Percentiles rank a stretch among this genome's conserved stretches.
Evolutionary conservation across 495 filamentous ascomycete genomes (phyloP).

Genomic region (Penicillium pancosmium): DNA sequence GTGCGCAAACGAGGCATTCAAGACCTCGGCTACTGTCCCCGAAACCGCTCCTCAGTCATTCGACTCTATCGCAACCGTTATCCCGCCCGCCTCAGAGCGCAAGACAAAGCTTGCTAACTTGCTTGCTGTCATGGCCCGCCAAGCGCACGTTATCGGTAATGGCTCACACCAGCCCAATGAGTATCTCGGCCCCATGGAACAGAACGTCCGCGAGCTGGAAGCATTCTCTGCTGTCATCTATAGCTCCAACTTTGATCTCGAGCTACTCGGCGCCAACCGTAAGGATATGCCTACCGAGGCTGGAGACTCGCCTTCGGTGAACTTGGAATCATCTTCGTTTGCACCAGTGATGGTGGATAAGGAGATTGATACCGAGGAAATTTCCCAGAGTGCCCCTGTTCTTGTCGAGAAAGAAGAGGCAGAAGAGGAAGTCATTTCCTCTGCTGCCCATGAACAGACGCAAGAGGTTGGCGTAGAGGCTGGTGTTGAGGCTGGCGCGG

Average conservation of each 20-base stretch:
- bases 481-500: constrained; percentile 9
- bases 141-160: constrained; percentile 87
- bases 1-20: constrained; percentile 76
- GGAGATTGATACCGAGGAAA: constrained; percentile 15
- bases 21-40: constrained; percentile 51
- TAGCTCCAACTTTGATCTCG: constrained; percentile 85
- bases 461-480: background rate
- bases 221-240: constrained; percentile 95
- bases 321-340: constrained; percentile 25
- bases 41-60: constrained; percentile 48
- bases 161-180: constrained; percentile 72
- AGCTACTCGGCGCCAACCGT: constrained; percentile 40
- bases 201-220: constrained; percentile 77
- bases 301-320: constrained; percentile 17
- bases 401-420: constrained; percentile 15
- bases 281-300: constrained; percentile 15
- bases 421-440: background rate
- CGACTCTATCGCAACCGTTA: constrained; percentile 43
- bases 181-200: constrained; percentile 82
- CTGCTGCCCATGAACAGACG: background rate
- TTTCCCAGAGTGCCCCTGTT: constrained; percentile 15
- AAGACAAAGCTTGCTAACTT: constrained; percentile 86
- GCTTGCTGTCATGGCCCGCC: constrained; percentile 80
- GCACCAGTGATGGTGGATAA: constrained; percentile 30
- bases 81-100: constrained; percentile 40